Evolutionary conservation across 2,329 filamentous ascomycete genomes (phyloP).

Genomic region (Fusarium concolor): DNA sequence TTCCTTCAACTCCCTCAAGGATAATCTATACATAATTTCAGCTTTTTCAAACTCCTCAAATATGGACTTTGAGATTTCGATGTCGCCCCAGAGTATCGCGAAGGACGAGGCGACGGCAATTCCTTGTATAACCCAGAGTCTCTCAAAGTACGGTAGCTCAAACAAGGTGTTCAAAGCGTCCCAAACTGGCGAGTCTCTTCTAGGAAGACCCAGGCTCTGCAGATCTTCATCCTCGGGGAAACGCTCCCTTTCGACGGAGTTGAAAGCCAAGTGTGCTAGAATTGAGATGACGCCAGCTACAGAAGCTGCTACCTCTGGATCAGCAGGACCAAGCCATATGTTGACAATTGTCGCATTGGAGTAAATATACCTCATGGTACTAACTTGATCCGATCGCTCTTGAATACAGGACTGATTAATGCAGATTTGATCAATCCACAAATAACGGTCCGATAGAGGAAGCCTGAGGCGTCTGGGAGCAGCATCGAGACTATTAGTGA

Average conservation of each 20-base stretch:
- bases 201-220: neutral
- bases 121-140: neutral
- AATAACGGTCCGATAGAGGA: fast-evolving
- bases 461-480: neutral
- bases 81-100: neutral
- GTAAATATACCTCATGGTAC: neutral
- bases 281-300: neutral
- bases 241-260: fast-evolving
- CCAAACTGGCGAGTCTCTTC: neutral
- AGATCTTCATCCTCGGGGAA: neutral
- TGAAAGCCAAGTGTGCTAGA: fast-evolving
- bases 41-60: neutral
- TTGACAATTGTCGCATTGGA: neutral
- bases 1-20: neutral
- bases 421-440: constrained; percentile 1
- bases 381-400: neutral
- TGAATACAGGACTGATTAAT: neutral
- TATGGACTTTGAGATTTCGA: fast-evolving
- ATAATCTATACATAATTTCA: neutral
- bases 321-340: neutral
- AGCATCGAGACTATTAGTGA: neutral
- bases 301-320: neutral
- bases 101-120: neutral
- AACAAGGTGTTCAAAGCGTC: neutral
- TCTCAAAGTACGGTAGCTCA: neutral